These are phyloP conservation scores for Emmonsiellopsis sp. DNA, from an alignment of 2,329 filamentous ascomycete genomes.

Conservation along the genomic window DNA sequence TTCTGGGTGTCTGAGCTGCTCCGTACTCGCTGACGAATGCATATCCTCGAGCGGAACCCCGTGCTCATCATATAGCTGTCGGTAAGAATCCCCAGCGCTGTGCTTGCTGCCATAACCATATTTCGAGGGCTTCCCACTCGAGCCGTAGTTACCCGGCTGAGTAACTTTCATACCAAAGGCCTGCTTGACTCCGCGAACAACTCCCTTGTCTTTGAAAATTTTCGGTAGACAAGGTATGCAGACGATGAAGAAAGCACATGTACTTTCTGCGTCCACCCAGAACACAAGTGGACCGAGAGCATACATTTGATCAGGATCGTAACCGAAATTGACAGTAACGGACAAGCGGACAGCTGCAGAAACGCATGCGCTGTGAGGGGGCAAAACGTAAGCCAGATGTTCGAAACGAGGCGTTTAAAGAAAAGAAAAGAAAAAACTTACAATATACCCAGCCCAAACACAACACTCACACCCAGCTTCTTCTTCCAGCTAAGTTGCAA, in stretches of 20 bases:
- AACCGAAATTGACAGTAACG: slow-evolving; percentile 1
- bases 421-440: slow-evolving; percentile 13
- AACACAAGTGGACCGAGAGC: slow-evolving; percentile 32
- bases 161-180: background rate
- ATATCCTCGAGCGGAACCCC: background rate
- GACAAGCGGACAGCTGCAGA: slow-evolving; percentile 32
- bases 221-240: slow-evolving; percentile 33
- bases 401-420: background rate
- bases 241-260: slow-evolving; percentile 38
- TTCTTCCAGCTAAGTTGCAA: slow-evolving; percentile 23
- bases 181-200: background rate
- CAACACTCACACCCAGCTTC: slow-evolving; percentile 22
- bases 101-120: background rate
- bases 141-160: background rate
- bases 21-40: background rate
- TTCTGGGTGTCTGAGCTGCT: background rate
- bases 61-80: background rate
- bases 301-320: slow-evolving; percentile 21
- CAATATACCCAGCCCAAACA: slow-evolving; percentile 27
- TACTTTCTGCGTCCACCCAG: slow-evolving; percentile 39
- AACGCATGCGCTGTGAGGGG: slow-evolving; percentile 29
- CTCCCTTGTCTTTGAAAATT: slow-evolving; percentile 21
- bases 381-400: background rate
- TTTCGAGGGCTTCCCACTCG: background rate
- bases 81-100: background rate